Conservation (phyloP, 306 rosid genomes). For the Spatholobus suberectus region DNA sequence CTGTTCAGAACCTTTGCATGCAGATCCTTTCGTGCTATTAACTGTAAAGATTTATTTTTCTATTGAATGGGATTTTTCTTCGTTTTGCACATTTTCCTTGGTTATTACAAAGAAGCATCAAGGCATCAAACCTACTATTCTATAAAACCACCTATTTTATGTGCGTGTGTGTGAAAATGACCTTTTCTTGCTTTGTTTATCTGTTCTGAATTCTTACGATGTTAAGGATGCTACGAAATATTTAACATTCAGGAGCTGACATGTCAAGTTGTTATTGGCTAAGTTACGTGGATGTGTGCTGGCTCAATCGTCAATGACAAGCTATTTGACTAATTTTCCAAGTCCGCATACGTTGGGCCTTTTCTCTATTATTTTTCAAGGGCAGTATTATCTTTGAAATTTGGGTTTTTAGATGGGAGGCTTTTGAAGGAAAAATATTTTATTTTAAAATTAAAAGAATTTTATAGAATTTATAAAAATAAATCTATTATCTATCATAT, state of each 20-base stretch:
- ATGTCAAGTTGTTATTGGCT: slow-evolving; percentile 46
- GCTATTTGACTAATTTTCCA: neutral
- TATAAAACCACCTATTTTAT: neutral
- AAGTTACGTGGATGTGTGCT: neutral
- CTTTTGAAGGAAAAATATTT: neutral
- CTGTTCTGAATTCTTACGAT: neutral
- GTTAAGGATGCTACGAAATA: too few relatives aligned
- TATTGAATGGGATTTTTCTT: neutral
- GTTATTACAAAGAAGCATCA: neutral
- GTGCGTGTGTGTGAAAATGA: neutral
- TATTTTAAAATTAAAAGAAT: neutral
- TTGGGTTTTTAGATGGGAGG: neutral
- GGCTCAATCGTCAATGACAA: neutral
- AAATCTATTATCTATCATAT: too few relatives aligned
- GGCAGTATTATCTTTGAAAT: neutral
- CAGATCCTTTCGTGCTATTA: slow-evolving; percentile 23
- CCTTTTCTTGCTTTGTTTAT: neutral
- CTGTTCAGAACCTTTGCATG: slow-evolving; percentile 21
- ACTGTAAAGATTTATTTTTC: slow-evolving; percentile 32
- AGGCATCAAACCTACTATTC: neutral
- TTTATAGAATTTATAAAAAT: neutral
- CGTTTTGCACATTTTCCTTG: neutral
- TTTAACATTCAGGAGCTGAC: slow-evolving; percentile 2
- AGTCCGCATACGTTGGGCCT: neutral
- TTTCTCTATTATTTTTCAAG: neutral